Evolutionary conservation across 73 alveolate species (phyloP).

Genomic region (Effrenium voratum): DNA sequence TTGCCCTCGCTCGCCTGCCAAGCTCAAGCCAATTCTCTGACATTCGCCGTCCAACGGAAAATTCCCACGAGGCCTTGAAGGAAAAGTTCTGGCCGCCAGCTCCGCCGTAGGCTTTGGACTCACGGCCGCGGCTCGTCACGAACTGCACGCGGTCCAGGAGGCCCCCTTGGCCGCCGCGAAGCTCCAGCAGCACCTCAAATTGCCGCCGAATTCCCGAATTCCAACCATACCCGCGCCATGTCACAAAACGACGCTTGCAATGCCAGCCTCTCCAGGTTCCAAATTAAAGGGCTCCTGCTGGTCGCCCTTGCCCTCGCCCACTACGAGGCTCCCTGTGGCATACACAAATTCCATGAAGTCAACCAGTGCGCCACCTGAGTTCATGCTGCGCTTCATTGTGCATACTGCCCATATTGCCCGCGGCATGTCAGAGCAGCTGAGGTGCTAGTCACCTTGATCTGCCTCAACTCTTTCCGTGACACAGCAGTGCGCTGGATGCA

Average conservation of each 20-base stretch:
- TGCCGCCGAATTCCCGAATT: not conserved
- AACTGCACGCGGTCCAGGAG: conserved; percentile 78
- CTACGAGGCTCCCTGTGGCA: conserved; percentile 10
- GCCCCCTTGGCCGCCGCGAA: conserved; percentile 65
- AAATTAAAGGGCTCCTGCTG: conserved; percentile 74
- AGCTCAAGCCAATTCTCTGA: not conserved
- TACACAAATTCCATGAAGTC: conserved; percentile 67
- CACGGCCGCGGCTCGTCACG: conserved; percentile 65
- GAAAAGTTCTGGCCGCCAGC: conserved; percentile 40
- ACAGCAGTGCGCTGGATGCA: not conserved
- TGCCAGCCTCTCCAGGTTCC: conserved; percentile 63
- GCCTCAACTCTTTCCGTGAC: conserved; percentile 28
- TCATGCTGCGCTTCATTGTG: not conserved
- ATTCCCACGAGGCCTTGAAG: conserved; percentile 30
- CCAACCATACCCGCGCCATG: not conserved
- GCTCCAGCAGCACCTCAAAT: conserved; percentile 39
- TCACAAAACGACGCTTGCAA: not conserved
- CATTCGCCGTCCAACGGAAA: not conserved
- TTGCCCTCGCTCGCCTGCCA: conserved; percentile 55
- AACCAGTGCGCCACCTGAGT: conserved; percentile 59
- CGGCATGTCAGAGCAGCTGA: not conserved
- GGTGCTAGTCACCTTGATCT: conserved; percentile 41
- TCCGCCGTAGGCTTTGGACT: conserved; percentile 64
- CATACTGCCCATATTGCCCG: not conserved
- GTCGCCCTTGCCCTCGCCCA: conserved; percentile 72